Base-by-base conservation (phyloP, 2,329 filamentous ascomycete genomes). In the Penicillium psychrosexuale region DNA sequence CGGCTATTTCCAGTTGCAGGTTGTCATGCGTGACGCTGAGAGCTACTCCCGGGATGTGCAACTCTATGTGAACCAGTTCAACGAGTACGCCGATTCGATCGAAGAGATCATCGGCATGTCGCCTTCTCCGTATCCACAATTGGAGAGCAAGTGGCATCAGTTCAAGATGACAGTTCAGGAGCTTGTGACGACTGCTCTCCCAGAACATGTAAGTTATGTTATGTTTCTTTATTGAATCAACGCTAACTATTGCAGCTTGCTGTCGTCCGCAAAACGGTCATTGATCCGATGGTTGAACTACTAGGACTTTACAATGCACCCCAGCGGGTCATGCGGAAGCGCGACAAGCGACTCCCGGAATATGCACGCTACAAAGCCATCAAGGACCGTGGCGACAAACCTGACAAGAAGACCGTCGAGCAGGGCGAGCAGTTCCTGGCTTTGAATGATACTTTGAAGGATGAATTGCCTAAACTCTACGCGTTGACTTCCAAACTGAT, bases 91-190 rank as follows among this genome's bases (percentile, higher is more conserved):
- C 30, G 84, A 85, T 2, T 90, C 89, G 1, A 89, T 97, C 70
- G 91, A 96, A 71, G 82, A 89, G 1, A 88, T 92, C 61, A 89
- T 95, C 75, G 86, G 85, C 53, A 78, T 83, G 19, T 76, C 77
- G 1, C 86, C 87, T 12, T 89, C 88, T 47, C 85, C 82, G 55
- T 86, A 91, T 70, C 86, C 90, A 0, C 92, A 97, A 71, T 78
- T 95, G 38, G 92, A 97, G 74, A 92, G 89, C 78, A 96, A 95
- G 71, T 97, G 93, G 90, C 89, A 91, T 47, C 89, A 88, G 58
- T 94, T 96, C 74, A 93, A 91, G 62, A 85, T 91, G 67, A 89
- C 88, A 33, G 89, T 96, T 75, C 84, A 89, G 61, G 92, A 97
- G 66, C 85, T 97, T 61, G 87, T 92, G 66, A 88, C 87, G 57